These are phyloP conservation scores for Phytophthora pseudosyringae DNA, from an alignment of 352 stramenopile species.

Conservation along the genomic window DNA sequence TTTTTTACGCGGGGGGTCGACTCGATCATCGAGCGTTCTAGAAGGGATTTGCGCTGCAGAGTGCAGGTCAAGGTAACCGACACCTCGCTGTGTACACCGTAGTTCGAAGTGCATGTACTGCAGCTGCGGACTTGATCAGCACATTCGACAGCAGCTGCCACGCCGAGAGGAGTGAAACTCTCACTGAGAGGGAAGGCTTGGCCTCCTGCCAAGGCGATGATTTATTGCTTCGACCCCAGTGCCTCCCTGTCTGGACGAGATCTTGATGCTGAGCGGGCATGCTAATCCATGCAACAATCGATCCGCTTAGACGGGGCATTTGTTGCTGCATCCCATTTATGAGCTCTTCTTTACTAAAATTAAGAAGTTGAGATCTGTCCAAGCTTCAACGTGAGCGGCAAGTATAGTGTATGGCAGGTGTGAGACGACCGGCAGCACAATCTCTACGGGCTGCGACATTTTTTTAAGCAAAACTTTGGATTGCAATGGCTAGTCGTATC, in stretches of 20 bases:
- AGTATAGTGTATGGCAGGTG: slow-evolving; percentile 7
- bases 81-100: too few species aligned
- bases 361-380: neutral
- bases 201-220: neutral
- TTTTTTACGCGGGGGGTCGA: slow-evolving; percentile 13
- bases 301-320: slow-evolving; percentile 2
- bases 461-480: neutral
- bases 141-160: neutral
- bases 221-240: too few species aligned
- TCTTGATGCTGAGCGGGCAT: neutral
- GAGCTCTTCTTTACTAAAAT: neutral
- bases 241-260: too few species aligned
- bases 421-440: neutral
- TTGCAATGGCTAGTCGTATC: too few species aligned
- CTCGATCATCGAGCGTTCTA: slow-evolving; percentile 9
- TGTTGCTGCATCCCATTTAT: neutral
- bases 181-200: neutral
- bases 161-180: neutral
- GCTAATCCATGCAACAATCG: neutral
- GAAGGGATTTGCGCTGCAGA: slow-evolving; percentile 17
- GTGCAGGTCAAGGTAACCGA: neutral
- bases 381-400: slow-evolving; percentile 15
- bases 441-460: slow-evolving; percentile 13
- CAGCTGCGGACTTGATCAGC: neutral
- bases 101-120: too few species aligned